These are phyloP conservation scores for Magnolia sinica DNA, from an alignment of 164 flowering plant species.

Conservation along the genomic window DNA sequence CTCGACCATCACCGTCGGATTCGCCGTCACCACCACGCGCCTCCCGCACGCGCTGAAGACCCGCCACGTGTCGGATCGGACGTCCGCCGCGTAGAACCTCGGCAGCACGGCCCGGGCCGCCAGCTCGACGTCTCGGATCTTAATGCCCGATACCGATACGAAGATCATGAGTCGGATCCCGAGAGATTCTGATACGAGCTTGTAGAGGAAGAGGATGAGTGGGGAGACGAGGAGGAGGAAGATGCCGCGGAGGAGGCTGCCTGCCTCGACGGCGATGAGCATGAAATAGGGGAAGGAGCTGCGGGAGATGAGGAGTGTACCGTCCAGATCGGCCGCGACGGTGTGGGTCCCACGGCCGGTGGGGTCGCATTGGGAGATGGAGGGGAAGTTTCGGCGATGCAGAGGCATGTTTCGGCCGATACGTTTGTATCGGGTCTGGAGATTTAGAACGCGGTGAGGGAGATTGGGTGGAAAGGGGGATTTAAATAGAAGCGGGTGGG, in stretches of 20 bases:
- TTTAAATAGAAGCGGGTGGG: conserved; percentile 9
- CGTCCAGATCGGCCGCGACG: conserved; percentile 92
- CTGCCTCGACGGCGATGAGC: conserved; percentile 91
- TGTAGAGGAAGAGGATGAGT: conserved; percentile 52
- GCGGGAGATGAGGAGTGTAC: conserved; percentile 64
- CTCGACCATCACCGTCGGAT: conserved; percentile 86
- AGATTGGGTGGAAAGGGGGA: not conserved
- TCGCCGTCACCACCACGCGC: conserved; percentile 81
- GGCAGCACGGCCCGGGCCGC: conserved; percentile 81
- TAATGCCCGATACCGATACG: conserved; percentile 69
- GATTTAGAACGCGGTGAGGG: conserved; percentile 2
- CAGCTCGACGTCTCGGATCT: conserved; percentile 78
- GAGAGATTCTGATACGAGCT: conserved; percentile 66
- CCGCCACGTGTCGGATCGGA: conserved; percentile 67
- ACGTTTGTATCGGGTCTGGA: not conserved
- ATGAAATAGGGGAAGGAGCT: conserved; percentile 89
- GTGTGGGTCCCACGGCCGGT: conserved; percentile 17
- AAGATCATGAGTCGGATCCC: conserved; percentile 75
- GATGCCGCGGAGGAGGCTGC: conserved; percentile 78
- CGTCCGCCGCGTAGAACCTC: conserved; percentile 73
- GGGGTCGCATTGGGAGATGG: conserved; percentile 34
- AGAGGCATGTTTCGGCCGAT: conserved; percentile 13
- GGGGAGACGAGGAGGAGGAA: conserved; percentile 69
- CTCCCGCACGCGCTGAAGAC: conserved; percentile 60
- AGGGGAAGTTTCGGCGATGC: conserved; percentile 28